Conservation (phyloP, 192 early-diverging fungal species). For the Podila epicladia region DNA sequence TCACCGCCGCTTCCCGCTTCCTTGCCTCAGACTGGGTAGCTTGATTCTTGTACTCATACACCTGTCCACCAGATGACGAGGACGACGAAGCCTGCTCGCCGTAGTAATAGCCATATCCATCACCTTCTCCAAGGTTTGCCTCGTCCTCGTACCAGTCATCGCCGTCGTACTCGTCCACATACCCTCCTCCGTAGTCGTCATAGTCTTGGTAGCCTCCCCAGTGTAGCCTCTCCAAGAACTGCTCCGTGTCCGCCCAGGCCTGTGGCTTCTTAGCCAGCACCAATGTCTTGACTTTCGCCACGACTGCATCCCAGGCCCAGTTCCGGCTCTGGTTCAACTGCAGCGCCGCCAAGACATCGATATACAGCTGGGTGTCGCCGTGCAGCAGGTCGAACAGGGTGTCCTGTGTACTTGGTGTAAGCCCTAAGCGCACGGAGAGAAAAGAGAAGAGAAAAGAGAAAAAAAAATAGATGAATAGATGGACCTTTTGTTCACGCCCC, state of each 20-base stretch:
- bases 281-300: conserved; percentile 30
- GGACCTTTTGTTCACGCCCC: background rate
- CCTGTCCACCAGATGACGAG: background rate
- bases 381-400: conserved; percentile 26
- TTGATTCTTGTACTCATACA: conserved; percentile 14
- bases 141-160: too few species aligned
- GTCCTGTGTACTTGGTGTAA: conserved; percentile 11
- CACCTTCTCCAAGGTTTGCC: background rate
- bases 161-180: background rate
- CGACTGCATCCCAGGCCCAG: conserved; percentile 50
- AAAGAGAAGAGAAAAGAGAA: background rate
- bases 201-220: conserved; percentile 22
- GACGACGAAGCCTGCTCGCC: background rate
- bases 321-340: conserved; percentile 53
- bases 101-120: conserved; percentile 5
- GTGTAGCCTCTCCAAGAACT: conserved; percentile 47
- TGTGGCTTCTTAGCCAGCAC: conserved; percentile 37
- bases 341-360: conserved; percentile 48
- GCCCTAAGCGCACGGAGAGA: conserved; percentile 4
- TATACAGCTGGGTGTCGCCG: conserved; percentile 51
- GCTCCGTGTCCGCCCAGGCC: conserved; percentile 37
- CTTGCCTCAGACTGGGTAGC: conserved; percentile 4
- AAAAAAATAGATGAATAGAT: background rate
- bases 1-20: conserved; percentile 2
- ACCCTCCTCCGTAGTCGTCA: background rate